phyloP scores from a whole-genome alignment of 2,329 filamentous ascomycete species.

The Microdochium trichocladiopsis region DNA sequence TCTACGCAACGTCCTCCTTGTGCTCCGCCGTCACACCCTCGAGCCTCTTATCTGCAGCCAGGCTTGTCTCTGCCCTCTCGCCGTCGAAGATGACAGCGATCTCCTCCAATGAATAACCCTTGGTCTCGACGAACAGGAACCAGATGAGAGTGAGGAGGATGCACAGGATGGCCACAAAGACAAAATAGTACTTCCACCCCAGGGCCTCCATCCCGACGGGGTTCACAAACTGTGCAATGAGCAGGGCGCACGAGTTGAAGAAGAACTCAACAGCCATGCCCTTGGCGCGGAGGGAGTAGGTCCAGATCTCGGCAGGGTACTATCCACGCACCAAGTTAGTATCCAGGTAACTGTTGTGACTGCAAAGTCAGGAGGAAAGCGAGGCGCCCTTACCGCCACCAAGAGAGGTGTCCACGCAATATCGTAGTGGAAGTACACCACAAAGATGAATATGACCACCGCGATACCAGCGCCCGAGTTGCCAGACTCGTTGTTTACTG shows the following conservation, averaged over 20 bases:
- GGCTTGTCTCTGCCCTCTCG: conserved; percentile 1
- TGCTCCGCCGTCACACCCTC: background rate
- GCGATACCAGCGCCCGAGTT: conserved; percentile 28
- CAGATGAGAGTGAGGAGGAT: conserved; percentile 14
- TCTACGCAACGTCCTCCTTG: background rate
- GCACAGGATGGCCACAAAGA: conserved; percentile 30
- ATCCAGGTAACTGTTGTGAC: background rate
- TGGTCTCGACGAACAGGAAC: conserved; percentile 24
- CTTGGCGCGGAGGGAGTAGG: conserved; percentile 26
- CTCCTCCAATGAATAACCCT: conserved; percentile 21
- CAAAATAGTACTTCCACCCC: conserved; percentile 29
- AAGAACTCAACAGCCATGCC: conserved; percentile 37
- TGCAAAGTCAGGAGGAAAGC: too few relatives aligned
- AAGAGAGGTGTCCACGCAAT: conserved; percentile 39
- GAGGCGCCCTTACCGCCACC: conserved; percentile 19
- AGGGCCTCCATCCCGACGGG: conserved; percentile 25
- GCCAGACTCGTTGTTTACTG: conserved; percentile 17
- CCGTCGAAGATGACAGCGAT: conserved; percentile 17
- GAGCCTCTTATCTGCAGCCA: background rate
- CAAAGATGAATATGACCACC: conserved; percentile 40
- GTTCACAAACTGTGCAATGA: conserved; percentile 28
- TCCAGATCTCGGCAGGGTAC: conserved; percentile 32
- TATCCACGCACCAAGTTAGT: background rate
- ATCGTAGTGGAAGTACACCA: conserved; percentile 37
- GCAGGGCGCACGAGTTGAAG: conserved; percentile 23